Percentiles rank a stretch among this genome's conserved stretches.
These are phyloP conservation scores for Zygoascus sp. DNA, from an alignment of 1,139 yeast species.

Conservation along the genomic window DNA sequence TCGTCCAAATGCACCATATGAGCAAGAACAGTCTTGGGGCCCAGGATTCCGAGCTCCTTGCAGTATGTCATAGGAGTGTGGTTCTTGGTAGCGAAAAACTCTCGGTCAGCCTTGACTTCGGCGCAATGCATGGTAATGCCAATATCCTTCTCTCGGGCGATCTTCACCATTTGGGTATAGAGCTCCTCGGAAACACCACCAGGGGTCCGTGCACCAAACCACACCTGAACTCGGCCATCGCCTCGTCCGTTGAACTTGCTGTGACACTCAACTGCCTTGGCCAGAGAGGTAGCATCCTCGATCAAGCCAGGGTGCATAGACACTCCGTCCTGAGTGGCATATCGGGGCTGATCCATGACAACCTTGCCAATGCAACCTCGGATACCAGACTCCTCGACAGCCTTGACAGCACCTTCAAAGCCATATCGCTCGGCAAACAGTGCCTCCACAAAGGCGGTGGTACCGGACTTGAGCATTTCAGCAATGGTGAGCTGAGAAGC, in stretches of 20 bases:
- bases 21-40: constrained; percentile 16
- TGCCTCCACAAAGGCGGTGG: constrained; percentile 13
- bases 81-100: constrained; percentile 11
- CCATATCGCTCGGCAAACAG: constrained; percentile 10
- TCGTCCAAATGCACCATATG: constrained; percentile 16
- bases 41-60: constrained; percentile 12
- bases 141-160: constrained; percentile 11
- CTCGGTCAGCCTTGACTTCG: constrained; percentile 14
- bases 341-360: constrained; percentile 22
- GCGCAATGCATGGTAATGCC: constrained; percentile 18
- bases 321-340: constrained; percentile 22
- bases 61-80: constrained; percentile 16
- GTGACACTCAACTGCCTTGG: constrained; percentile 20
- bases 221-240: constrained; percentile 15
- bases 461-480: constrained; percentile 16
- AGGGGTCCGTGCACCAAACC: constrained; percentile 17
- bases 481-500: constrained; percentile 14
- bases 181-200: constrained; percentile 12
- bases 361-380: constrained; percentile 13
- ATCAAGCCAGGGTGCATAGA: constrained; percentile 22
- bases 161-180: constrained; percentile 11
- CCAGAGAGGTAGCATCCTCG: constrained; percentile 27
- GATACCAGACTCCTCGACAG: constrained; percentile 14
- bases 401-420: constrained; percentile 10
- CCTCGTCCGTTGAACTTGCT: constrained; percentile 11